Conservation (phyloP, 495 filamentous ascomycete genomes). For the Penicillium verhagenii region DNA sequence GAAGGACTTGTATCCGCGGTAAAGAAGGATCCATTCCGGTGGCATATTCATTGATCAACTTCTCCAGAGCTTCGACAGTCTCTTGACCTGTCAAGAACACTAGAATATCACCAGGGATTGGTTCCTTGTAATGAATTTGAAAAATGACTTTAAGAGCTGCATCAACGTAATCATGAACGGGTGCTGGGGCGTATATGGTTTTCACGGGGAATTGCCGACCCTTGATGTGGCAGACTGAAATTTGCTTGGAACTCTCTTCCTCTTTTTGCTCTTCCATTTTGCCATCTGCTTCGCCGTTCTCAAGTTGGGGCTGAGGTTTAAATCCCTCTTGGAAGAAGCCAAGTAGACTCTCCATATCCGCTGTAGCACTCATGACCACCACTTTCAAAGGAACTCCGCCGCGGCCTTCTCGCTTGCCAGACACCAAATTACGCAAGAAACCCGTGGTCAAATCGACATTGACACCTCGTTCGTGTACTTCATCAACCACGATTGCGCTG, state of each 20-base stretch:
- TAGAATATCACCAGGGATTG: conserved; percentile 88
- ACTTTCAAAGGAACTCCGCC: conserved; percentile 79
- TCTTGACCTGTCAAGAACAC: conserved; percentile 95
- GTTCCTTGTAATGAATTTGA: conserved; percentile 82
- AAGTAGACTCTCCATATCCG: conserved; percentile 74
- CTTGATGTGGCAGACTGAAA: conserved; percentile 70
- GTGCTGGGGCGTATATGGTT: conserved; percentile 69
- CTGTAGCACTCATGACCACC: conserved; percentile 95
- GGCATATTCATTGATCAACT: conserved; percentile 77
- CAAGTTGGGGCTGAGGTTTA: conserved; percentile 16
- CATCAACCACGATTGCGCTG: conserved; percentile 88
- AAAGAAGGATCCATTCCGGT: conserved; percentile 65
- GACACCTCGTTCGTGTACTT: conserved; percentile 95
- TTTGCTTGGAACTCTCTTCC: conserved; percentile 16
- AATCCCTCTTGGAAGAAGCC: conserved; percentile 65
- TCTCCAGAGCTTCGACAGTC: conserved; percentile 79
- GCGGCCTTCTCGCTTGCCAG: conserved; percentile 54
- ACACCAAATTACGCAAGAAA: conserved; percentile 74
- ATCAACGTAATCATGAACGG: conserved; percentile 82
- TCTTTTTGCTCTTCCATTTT: not conserved
- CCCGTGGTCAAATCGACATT: conserved; percentile 90
- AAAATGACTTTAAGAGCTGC: conserved; percentile 80
- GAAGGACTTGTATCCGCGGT: conserved; percentile 72
- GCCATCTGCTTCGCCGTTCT: conserved; percentile 7
- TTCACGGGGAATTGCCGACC: conserved; percentile 88